These are phyloP conservation scores for Globisporangium yorkense DNA, from an alignment of 352 stramenopile genomes.

Conservation along the genomic window DNA sequence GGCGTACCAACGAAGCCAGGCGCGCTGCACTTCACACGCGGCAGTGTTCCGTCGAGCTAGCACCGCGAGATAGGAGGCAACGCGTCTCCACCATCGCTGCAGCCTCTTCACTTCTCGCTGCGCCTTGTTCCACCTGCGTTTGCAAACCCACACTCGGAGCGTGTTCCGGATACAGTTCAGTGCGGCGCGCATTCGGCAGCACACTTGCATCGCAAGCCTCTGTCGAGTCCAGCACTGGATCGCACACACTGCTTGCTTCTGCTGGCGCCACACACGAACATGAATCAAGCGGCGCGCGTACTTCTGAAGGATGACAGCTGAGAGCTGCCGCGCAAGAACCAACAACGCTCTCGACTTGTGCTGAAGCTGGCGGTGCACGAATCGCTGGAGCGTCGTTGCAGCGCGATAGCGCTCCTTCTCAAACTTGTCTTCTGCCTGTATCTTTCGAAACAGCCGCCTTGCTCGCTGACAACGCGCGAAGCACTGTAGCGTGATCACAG, in stretches of 20 bases:
- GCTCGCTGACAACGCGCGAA: conserved; percentile 19
- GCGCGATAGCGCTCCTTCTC: conserved; percentile 8
- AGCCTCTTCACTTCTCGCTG: conserved; percentile 11
- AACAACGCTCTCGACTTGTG: conserved; percentile 34
- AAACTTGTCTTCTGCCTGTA: conserved; percentile 15
- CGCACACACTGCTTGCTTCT: conserved; percentile 12
- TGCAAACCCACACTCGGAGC: conserved; percentile 19
- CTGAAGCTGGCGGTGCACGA: conserved; percentile 28
- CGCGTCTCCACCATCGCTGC: conserved; percentile 47
- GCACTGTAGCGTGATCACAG: conserved; percentile 39
- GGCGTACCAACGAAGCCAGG: neutral
- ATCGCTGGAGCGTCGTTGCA: conserved; percentile 28
- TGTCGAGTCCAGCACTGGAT: conserved; percentile 42
- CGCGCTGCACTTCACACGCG: neutral
- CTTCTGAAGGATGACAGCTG: conserved; percentile 45
- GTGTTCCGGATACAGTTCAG: conserved; percentile 4
- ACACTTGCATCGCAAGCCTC: conserved; percentile 7
- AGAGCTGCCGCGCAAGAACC: conserved; percentile 25
- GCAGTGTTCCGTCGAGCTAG: neutral
- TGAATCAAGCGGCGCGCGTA: conserved; percentile 25
- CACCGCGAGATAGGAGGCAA: neutral
- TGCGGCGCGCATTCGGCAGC: conserved; percentile 12
- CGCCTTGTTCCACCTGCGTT: conserved; percentile 14
- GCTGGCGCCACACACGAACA: conserved; percentile 1
- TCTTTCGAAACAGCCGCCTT: conserved; percentile 5